phyloP scores from a whole-genome alignment of 306 rosid genomes.

The Prunus mume region DNA sequence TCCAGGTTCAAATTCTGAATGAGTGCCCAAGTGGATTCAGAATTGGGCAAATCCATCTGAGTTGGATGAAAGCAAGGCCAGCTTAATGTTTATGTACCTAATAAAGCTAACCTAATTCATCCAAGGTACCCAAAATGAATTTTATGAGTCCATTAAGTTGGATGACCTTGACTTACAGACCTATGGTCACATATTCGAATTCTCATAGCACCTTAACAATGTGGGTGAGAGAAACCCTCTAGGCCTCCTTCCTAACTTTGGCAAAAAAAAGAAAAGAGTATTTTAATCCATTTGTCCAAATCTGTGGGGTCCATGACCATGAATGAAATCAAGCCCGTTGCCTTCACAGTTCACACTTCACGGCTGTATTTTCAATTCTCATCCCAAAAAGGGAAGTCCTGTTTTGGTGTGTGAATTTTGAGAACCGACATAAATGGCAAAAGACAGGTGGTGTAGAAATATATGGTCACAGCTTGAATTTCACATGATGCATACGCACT shows the following conservation, averaged over 20 bases:
- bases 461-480: not conserved
- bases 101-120: no score
- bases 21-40: not conserved
- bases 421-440: slow-evolving; percentile 9
- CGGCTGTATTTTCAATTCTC: not conserved
- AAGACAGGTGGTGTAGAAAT: slow-evolving; percentile 3
- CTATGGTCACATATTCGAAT: no score
- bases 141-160: no score
- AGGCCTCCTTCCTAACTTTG: no score
- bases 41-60: not conserved
- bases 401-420: not conserved
- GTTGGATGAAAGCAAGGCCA: not conserved
- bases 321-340: not conserved
- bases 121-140: no score
- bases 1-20: not conserved
- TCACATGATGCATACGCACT: slow-evolving; percentile 17
- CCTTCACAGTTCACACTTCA: not conserved
- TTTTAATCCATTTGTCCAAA: not conserved
- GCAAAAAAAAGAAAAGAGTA: no score
- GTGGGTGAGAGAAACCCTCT: no score
- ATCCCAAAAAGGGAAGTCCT: not conserved
- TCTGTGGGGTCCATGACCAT: not conserved
- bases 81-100: no score
- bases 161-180: no score
- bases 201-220: no score